Evolutionary conservation across 2,329 filamentous ascomycete species (phyloP).

Genomic region (Hymenoscyphus scutula): DNA sequence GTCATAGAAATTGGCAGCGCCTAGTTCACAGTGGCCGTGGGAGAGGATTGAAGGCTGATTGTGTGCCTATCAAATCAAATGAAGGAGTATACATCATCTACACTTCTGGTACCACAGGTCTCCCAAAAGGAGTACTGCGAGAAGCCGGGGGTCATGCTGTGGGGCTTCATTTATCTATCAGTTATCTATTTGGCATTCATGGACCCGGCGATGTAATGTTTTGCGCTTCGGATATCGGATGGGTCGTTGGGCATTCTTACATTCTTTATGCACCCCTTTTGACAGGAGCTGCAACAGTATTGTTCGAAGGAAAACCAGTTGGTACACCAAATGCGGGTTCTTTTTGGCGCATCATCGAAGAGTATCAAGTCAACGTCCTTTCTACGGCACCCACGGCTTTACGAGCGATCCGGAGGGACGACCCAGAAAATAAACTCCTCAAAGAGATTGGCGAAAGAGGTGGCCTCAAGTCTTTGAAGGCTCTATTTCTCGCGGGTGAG

Average conservation of each 20-base stretch:
- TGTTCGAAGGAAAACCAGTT: slow-evolving; percentile 93
- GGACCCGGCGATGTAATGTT: slow-evolving; percentile 79
- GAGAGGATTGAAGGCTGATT: slow-evolving; percentile 65
- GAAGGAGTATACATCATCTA: slow-evolving; percentile 91
- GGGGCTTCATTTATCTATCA: slow-evolving; percentile 76
- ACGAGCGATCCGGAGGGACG: slow-evolving; percentile 81
- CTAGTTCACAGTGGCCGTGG: slow-evolving; percentile 68
- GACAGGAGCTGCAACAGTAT: slow-evolving; percentile 77
- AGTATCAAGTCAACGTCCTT: slow-evolving; percentile 79
- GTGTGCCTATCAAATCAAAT: slow-evolving; percentile 73
- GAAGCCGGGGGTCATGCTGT: slow-evolving; percentile 87
- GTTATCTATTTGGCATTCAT: slow-evolving; percentile 77
- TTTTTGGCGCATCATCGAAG: slow-evolving; percentile 84
- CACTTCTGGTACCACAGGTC: slow-evolving; percentile 78
- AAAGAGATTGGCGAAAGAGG: slow-evolving; percentile 61
- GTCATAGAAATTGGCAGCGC: slow-evolving; percentile 77
- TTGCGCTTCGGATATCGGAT: slow-evolving; percentile 78
- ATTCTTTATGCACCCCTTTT: slow-evolving; percentile 88
- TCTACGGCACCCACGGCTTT: slow-evolving; percentile 88
- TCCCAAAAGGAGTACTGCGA: slow-evolving; percentile 79
- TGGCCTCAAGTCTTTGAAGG: slow-evolving; percentile 69
- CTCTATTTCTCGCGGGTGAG: slow-evolving; percentile 84
- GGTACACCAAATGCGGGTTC: slow-evolving; percentile 84
- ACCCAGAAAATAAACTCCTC: slow-evolving; percentile 70
- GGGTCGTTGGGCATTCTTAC: slow-evolving; percentile 85